Evolutionary conservation across 1,284 basidiomycete genomes (phyloP).

Genomic region (Phellopilus nigrolimitatus): DNA sequence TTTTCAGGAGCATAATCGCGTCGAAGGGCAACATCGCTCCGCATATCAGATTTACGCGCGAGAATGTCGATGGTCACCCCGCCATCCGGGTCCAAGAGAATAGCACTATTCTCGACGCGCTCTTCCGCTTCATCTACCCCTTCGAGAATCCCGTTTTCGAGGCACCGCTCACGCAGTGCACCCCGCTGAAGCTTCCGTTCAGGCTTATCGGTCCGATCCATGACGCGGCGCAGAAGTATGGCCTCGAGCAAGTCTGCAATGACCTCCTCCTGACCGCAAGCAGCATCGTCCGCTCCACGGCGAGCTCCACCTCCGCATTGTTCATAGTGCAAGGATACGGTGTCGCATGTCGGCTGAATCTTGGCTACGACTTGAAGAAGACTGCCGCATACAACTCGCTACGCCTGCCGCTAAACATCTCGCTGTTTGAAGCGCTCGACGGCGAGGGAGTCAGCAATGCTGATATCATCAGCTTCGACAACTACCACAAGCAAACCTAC

Average conservation of each 20-base stretch:
- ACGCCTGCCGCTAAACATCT: neutral
- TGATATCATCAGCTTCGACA: neutral
- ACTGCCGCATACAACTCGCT: slow-evolving; percentile 3
- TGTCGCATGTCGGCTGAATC: slow-evolving; percentile 5
- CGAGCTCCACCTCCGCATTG: neutral
- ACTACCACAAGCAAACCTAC: neutral
- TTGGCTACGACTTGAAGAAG: neutral
- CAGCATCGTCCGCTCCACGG: neutral
- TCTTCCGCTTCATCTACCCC: slow-evolving; percentile 3
- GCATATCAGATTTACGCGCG: neutral
- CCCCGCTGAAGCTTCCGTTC: slow-evolving; percentile 2
- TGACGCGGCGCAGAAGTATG: neutral
- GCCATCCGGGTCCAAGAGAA: neutral
- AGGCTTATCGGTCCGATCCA: neutral
- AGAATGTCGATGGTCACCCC: neutral
- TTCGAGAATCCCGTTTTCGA: neutral
- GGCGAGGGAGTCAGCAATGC: neutral
- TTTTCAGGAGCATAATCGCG: neutral
- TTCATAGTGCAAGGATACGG: neutral
- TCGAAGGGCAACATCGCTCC: neutral
- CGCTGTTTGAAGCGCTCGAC: neutral
- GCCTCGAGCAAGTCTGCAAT: neutral
- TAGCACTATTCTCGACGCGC: neutral
- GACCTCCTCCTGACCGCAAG: neutral
- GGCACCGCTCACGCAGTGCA: neutral